A percentile compares a stretch with the other conserved stretches of the same genome.
These are phyloP conservation scores for Pittosporum tobira DNA, from an alignment of 129 eudicot species.

Conservation along the genomic window DNA sequence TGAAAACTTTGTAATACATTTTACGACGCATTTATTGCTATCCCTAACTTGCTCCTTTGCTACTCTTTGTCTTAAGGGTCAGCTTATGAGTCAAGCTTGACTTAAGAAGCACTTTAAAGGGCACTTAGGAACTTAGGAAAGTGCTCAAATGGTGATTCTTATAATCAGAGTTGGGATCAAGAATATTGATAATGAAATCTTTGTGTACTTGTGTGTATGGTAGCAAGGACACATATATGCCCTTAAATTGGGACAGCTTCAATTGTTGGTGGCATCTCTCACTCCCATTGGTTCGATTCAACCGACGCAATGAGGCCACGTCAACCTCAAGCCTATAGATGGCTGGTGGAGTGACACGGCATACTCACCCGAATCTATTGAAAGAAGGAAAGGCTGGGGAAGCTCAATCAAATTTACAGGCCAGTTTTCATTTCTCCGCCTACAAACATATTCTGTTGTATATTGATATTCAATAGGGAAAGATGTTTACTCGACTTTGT, in stretches of 20 bases:
- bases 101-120: no score
- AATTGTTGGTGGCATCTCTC: background rate
- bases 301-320: constrained; percentile 1
- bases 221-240: background rate
- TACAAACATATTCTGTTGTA: no score
- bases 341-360: constrained; percentile 9
- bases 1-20: no score
- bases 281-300: background rate
- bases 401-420: constrained; percentile 5
- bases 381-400: constrained; percentile 7
- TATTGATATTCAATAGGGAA: background rate
- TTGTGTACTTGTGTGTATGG: no score
- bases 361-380: background rate
- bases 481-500: background rate
- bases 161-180: no score
- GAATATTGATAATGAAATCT: no score
- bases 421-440: background rate
- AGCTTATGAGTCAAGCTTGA: no score
- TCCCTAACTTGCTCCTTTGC: no score
- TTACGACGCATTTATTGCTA: no score
- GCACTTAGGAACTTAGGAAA: no score
- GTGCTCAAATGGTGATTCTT: no score
- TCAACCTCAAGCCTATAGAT: background rate
- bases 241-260: background rate
- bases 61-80: no score